These are phyloP conservation scores for Fomitopsis schrenkii DNA, from an alignment of 1,284 basidiomycete genomes.

Conservation along the genomic window DNA sequence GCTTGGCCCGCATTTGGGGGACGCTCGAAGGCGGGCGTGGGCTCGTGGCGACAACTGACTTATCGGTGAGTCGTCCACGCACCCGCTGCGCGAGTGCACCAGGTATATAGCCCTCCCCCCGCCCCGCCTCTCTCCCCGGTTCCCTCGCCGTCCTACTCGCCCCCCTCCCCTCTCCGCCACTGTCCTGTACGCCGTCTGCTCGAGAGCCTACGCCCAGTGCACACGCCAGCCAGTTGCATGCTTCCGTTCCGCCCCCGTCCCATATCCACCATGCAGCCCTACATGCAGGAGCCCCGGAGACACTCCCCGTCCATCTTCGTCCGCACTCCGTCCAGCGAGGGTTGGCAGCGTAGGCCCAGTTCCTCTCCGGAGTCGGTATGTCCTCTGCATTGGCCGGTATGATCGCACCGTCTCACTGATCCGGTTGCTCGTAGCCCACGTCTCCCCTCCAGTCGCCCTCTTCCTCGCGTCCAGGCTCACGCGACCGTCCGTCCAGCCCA, in stretches of 20 bases:
- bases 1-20: neutral
- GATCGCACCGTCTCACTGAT: slow-evolving; percentile 4
- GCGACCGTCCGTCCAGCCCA: slow-evolving; percentile 9
- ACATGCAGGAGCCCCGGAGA: slow-evolving; percentile 2
- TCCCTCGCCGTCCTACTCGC: neutral
- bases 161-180: neutral
- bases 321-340: slow-evolving; percentile 8
- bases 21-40: neutral
- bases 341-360: slow-evolving; percentile 12
- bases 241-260: slow-evolving; percentile 6
- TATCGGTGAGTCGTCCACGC: neutral
- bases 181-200: neutral
- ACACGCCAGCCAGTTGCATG: neutral
- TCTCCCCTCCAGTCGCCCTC: slow-evolving; percentile 4
- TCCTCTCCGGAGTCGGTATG: slow-evolving; percentile 14
- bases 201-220: neutral
- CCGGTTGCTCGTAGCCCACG: slow-evolving; percentile 3
- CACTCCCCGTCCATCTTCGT: slow-evolving; percentile 11
- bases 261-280: slow-evolving; percentile 4
- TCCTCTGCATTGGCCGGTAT: neutral
- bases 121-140: neutral
- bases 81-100: neutral
- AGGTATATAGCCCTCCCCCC: neutral
- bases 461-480: slow-evolving; percentile 8
- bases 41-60: slow-evolving; percentile 1